A percentile compares a stretch with the other conserved stretches of the same genome.
phyloP scores from a whole-genome alignment of 148 eudicot genomes.

The Vaccinium myrtillus region DNA sequence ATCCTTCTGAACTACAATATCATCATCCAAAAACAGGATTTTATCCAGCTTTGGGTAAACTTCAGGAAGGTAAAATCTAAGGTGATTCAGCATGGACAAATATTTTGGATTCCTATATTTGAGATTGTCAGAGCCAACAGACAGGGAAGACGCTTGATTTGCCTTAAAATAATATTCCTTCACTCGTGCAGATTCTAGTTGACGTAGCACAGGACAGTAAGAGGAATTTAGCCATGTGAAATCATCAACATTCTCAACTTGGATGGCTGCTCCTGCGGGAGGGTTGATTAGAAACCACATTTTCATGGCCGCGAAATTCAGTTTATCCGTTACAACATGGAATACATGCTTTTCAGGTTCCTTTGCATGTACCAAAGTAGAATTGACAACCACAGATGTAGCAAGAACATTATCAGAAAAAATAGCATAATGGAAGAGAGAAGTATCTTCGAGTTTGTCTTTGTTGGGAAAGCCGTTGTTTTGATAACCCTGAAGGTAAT shows the following conservation, averaged over 20 bases:
- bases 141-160: conserved; percentile 59
- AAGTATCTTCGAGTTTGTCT: conserved; percentile 76
- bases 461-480: conserved; percentile 43
- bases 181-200: conserved; percentile 90
- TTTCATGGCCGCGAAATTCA: conserved; percentile 90
- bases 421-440: conserved; percentile 87
- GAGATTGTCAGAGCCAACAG: conserved; percentile 84
- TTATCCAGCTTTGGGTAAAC: conserved; percentile 90
- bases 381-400: conserved; percentile 87
- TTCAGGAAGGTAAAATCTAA: conserved; percentile 99
- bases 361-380: conserved; percentile 73
- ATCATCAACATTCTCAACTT: conserved; percentile 84
- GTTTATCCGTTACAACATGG: conserved; percentile 91
- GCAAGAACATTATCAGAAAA: conserved; percentile 98
- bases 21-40: conserved; percentile 89
- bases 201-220: conserved; percentile 92
- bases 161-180: conserved; percentile 95
- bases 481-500: conserved; percentile 51
- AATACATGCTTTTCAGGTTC: conserved; percentile 97
- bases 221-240: conserved; percentile 95
- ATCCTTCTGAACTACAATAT: conserved; percentile 96
- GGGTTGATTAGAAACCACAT: conserved; percentile 95
- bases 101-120: conserved; percentile 97
- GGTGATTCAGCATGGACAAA: conserved; percentile 95
- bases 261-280: conserved; percentile 58